phyloP scores from a whole-genome alignment of 176 grass and related monocot genomes.

The Oryza punctata region DNA sequence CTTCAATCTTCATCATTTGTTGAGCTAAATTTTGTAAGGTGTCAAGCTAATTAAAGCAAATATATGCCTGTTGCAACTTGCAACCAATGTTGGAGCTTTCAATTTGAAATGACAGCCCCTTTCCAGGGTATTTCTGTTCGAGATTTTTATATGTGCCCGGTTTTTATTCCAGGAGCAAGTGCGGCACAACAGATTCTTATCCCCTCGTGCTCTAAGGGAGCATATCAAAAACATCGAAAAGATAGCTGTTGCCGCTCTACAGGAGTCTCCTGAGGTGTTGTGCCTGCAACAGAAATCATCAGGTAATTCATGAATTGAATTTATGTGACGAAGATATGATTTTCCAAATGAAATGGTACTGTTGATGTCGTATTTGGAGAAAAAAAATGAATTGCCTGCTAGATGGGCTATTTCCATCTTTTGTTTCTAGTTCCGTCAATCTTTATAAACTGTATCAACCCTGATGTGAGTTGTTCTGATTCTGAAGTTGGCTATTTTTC shows the following conservation, averaged over 20 bases:
- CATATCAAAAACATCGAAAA: conserved; percentile 59
- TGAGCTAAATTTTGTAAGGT: background rate
- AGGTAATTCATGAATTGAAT: conserved; percentile 35
- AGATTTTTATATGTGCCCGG: conserved; percentile 9
- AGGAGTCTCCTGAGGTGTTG: background rate
- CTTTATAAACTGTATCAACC: background rate
- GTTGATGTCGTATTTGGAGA: background rate
- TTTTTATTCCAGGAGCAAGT: conserved; percentile 59
- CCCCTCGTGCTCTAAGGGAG: conserved; percentile 52
- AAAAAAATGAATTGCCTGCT: background rate
- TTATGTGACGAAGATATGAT: background rate
- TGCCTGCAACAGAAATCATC: conserved; percentile 19
- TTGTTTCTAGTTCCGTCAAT: background rate
- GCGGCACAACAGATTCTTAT: conserved; percentile 49
- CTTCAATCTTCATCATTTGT: background rate
- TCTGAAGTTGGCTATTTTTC: background rate
- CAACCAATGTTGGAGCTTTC: background rate
- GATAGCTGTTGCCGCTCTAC: conserved; percentile 17
- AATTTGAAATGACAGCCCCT: background rate
- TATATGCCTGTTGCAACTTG: background rate
- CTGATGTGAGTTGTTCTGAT: background rate
- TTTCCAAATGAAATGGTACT: background rate
- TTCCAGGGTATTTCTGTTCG: background rate
- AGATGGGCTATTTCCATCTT: background rate
- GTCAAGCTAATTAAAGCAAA: background rate